Evolutionary conservation across 208 protist genomes (phyloP), one percentile per base, ranked within the genome.

Genomic region (Leishmania lainsoni): DNA sequence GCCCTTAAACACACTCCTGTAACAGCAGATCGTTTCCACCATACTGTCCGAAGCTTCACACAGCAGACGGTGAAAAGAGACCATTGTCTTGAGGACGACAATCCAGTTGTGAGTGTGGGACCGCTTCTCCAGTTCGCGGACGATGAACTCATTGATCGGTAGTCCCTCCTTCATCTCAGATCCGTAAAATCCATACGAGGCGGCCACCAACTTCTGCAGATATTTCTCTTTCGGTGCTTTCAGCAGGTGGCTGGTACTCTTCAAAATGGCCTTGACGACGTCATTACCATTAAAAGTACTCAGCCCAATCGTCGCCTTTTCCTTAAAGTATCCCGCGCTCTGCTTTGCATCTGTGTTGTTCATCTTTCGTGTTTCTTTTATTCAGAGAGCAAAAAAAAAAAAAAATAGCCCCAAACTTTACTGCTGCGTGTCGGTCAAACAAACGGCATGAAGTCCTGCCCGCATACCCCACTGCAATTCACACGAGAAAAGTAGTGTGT

Each of bases 191-290:
- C 90, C 92, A 76, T 92, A 93, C 12, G 93, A 91, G 0, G 90
- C 91, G 29, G 87, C 86, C 61, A 97, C 77, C 6, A 97, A 86
- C 45, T 84, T 78, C 58, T 96, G 88, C 79, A 96, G 83, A 66
- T 97, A 93, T 80, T 97, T 97, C 71, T 96, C 92, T 52, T 96
- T 97, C 17, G 94, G 94, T 16, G 92, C 91, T 58, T 97, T 96
- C 39, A 95, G 80, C 84, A 92, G 89, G 71, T 95, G 91, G 39
- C 94, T 97, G 26, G 94, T 97, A n/a, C 85, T 75, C 51, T 97
- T 97, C 79, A 96, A 71, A 45, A 97, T 88, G 4, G 94, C 91
- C 52, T 87, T 87, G 56, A 90, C 81, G 20, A 97, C 75, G 9
- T 96, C 87, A 88, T 96, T 87, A 2, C 91, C 91, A n/a, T 83